Conservation (phyloP, 306 rosid genomes). For the Pyrus pyrifolia region DNA sequence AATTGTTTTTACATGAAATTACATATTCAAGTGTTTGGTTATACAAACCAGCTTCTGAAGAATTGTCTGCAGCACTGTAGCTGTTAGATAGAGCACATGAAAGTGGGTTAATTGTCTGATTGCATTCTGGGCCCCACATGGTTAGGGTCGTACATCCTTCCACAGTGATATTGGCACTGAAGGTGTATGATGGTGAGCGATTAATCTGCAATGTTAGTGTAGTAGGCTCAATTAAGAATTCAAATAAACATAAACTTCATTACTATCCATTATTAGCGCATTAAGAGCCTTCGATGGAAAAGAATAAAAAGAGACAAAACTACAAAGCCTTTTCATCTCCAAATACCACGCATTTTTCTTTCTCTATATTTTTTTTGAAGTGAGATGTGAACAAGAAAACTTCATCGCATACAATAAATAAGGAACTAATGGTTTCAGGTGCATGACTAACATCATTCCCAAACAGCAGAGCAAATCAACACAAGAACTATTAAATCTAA, state of each 20-base stretch:
- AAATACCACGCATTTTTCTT: background rate
- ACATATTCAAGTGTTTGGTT: slow-evolving; percentile 33
- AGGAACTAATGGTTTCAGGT: background rate
- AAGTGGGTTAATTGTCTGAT: slow-evolving; percentile 70
- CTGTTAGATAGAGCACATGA: slow-evolving; percentile 45
- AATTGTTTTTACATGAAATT: slow-evolving; percentile 54
- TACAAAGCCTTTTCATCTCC: background rate
- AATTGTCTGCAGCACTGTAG: slow-evolving; percentile 16
- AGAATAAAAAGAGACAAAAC: background rate
- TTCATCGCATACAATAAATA: background rate
- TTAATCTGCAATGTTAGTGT: slow-evolving; percentile 48
- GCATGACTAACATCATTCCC: background rate
- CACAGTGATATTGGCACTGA: slow-evolving; percentile 71
- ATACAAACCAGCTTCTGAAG: slow-evolving; percentile 22
- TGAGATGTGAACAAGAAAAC: background rate
- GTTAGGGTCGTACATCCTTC: slow-evolving; percentile 70
- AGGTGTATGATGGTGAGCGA: slow-evolving; percentile 61
- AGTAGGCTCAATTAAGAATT: slow-evolving; percentile 4
- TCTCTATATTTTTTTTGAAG: background rate
- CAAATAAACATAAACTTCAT: background rate
- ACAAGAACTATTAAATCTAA: background rate
- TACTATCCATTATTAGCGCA: background rate
- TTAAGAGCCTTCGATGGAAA: background rate
- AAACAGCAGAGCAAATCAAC: background rate
- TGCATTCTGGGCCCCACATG: slow-evolving; percentile 72